These are phyloP conservation scores for Suillus placidus DNA, from an alignment of 768 basidiomycete species.

Conservation along the genomic window DNA sequence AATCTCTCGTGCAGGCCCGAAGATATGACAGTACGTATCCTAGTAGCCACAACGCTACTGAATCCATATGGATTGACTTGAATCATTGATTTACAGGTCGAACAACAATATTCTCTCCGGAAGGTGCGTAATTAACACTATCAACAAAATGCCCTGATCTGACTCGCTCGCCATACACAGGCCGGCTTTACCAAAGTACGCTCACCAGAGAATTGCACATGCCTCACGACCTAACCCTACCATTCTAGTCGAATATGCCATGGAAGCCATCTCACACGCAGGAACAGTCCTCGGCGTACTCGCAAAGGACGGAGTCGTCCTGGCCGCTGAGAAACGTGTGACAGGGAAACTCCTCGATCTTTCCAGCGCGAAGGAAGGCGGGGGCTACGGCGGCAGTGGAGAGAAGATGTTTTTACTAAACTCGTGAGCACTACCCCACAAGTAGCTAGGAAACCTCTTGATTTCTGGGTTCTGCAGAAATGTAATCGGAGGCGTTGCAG, in stretches of 20 bases:
- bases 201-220: slow-evolving; percentile 6
- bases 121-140: slow-evolving; percentile 57
- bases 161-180: slow-evolving; percentile 42
- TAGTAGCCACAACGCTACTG: slow-evolving; percentile 7
- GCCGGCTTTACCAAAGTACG: slow-evolving; percentile 95
- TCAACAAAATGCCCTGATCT: slow-evolving; percentile 13
- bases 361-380: slow-evolving; percentile 76
- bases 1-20: slow-evolving; percentile 59
- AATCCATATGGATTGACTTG: slow-evolving; percentile 17
- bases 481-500: slow-evolving; percentile 93
- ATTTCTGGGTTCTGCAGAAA: slow-evolving; percentile 56
- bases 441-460: not conserved
- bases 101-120: slow-evolving; percentile 99
- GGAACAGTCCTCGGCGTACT: slow-evolving; percentile 93
- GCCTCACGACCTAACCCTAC: slow-evolving; percentile 9
- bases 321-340: slow-evolving; percentile 97
- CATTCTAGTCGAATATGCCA: slow-evolving; percentile 92
- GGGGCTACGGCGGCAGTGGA: slow-evolving; percentile 89
- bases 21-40: slow-evolving; percentile 86
- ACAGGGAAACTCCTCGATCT: slow-evolving; percentile 97
- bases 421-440: slow-evolving; percentile 53
- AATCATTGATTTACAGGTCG: slow-evolving; percentile 58
- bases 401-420: slow-evolving; percentile 99
- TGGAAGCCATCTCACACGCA: slow-evolving; percentile 98
- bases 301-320: slow-evolving; percentile 87